Conservation (phyloP, 2,329 filamentous ascomycete genomes). For the Tolypocladium amazonense region DNA sequence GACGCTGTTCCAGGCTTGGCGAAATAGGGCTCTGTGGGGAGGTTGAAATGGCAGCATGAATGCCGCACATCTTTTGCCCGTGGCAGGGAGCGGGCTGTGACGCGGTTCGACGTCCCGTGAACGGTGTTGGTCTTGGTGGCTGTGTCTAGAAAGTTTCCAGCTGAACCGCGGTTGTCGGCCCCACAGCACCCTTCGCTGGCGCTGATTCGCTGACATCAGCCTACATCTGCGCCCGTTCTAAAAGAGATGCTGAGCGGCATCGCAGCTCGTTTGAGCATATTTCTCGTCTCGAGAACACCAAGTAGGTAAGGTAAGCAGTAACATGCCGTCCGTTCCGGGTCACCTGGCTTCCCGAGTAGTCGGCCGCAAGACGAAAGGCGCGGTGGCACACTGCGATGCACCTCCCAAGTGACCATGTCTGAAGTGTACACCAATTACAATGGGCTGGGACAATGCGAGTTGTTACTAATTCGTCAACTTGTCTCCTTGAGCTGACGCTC, state of each 20-base stretch:
- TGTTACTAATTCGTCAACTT: not conserved
- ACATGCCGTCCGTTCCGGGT: not conserved
- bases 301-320: not conserved
- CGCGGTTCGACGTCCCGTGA: slow-evolving; percentile 5
- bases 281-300: not conserved
- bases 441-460: not conserved
- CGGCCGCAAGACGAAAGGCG: not conserved
- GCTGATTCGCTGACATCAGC: slow-evolving; percentile 1
- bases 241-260: not conserved
- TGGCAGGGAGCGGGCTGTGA: not conserved
- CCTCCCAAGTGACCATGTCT: not conserved
- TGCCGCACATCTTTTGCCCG: slow-evolving; percentile 44
- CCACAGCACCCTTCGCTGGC: not conserved
- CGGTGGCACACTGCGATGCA: not conserved
- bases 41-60: slow-evolving; percentile 39
- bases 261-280: not conserved
- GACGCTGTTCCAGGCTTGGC: slow-evolving; percentile 28
- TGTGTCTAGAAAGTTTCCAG: not conserved
- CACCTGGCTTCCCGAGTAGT: not conserved
- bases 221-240: not conserved
- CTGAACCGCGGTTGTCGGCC: not conserved
- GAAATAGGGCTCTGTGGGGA: slow-evolving; percentile 15
- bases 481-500: not conserved
- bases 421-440: not conserved
- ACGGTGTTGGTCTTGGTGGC: not conserved